phyloP scores from a whole-genome alignment of 1,284 basidiomycete species.

The Athelia psychrophila region DNA sequence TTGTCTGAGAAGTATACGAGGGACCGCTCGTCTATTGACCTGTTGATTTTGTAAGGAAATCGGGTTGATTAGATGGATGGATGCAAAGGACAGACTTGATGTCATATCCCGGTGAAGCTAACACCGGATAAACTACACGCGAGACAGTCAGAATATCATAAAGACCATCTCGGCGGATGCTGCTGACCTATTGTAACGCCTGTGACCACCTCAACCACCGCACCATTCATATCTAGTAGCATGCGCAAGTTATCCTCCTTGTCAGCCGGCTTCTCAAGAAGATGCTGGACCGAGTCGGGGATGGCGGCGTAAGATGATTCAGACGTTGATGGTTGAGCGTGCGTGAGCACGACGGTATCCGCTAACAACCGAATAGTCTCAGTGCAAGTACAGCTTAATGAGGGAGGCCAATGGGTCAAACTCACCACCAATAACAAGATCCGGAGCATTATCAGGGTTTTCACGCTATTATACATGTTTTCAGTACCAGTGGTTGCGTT shows the following conservation, averaged over 20 bases:
- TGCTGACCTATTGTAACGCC: constrained; percentile 76
- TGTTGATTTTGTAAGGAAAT: constrained; percentile 23
- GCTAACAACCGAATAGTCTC: constrained; percentile 42
- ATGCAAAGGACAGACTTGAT: constrained; percentile 56
- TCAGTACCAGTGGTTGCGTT: not conserved
- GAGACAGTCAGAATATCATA: not conserved
- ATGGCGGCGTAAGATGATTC: constrained; percentile 47
- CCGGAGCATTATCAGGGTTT: constrained; percentile 82
- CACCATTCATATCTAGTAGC: constrained; percentile 85
- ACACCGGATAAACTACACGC: constrained; percentile 71
- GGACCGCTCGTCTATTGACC: constrained; percentile 82
- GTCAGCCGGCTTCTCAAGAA: constrained; percentile 86
- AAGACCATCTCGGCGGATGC: not conserved
- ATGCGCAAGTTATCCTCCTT: constrained; percentile 87
- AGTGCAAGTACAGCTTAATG: not conserved
- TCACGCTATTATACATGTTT: constrained; percentile 36
- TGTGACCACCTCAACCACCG: constrained; percentile 88
- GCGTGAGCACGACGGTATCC: constrained; percentile 89
- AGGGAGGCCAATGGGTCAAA: constrained; percentile 1
- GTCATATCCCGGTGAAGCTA: constrained; percentile 84
- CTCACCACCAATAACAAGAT: constrained; percentile 89
- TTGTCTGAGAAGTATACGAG: constrained; percentile 81
- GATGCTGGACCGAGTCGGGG: constrained; percentile 52
- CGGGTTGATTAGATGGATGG: not conserved
- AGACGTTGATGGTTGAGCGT: constrained; percentile 58